These are phyloP conservation scores for Leccinum pellstonianum DNA, from an alignment of 768 basidiomycete species.

Conservation along the genomic window DNA sequence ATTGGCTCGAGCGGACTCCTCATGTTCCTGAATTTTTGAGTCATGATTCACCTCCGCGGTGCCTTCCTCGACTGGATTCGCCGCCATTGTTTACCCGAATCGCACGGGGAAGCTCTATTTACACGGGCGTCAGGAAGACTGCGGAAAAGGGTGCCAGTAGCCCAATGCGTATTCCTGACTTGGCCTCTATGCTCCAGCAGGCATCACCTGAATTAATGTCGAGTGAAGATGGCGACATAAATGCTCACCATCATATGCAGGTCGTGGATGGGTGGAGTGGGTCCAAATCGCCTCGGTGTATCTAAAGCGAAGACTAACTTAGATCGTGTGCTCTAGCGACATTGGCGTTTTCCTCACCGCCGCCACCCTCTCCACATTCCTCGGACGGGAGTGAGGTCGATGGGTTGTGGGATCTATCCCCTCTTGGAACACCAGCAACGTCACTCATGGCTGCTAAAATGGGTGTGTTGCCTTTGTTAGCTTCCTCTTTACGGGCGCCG, in stretches of 20 bases:
- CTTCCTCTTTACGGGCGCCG: not conserved
- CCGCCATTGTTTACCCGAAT: conserved; percentile 49
- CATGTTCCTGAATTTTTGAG: conserved; percentile 32
- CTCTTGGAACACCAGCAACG: conserved; percentile 43
- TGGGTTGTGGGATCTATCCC: conserved; percentile 50
- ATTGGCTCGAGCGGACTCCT: conserved; percentile 14
- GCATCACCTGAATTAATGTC: conserved; percentile 30
- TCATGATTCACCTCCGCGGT: conserved; percentile 28
- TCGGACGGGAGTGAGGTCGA: conserved; percentile 48
- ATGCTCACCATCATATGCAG: conserved; percentile 47
- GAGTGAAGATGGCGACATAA: conserved; percentile 44
- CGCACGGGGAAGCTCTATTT: conserved; percentile 5
- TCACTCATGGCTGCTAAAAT: conserved; percentile 46
- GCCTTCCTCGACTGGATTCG: conserved; percentile 28
- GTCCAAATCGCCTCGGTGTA: conserved; percentile 23
- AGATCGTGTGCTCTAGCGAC: conserved; percentile 15
- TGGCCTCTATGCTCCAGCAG: conserved; percentile 26
- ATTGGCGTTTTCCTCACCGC: conserved; percentile 43
- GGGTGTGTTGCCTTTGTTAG: conserved; percentile 36
- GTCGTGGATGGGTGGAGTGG: conserved; percentile 67
- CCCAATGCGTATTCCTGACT: conserved; percentile 23
- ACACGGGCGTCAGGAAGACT: not conserved
- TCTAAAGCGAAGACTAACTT: conserved; percentile 7
- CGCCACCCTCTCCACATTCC: conserved; percentile 35
- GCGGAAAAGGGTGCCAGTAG: conserved; percentile 4